A percentile compares a stretch with the other conserved stretches of the same genome.
Conservation (phyloP, 441 rosid genomes). For the Populus hybrid region DNA sequence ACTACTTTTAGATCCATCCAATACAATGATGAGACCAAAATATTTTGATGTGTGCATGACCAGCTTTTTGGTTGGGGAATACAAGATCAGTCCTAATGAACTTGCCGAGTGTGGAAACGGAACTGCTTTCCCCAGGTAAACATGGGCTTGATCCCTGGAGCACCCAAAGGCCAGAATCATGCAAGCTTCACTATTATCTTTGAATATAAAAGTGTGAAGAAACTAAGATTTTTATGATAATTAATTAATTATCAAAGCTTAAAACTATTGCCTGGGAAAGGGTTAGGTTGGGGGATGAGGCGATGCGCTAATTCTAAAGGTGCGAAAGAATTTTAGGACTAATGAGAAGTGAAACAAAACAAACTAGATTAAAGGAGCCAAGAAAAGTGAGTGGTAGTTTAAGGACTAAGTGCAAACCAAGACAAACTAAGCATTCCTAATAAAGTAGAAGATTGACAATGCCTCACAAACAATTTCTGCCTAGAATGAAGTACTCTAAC, state of each 20-base stretch:
- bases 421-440: neutral
- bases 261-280: neutral
- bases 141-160: neutral
- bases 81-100: neutral
- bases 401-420: neutral
- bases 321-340: neutral
- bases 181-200: neutral
- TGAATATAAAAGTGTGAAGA: neutral
- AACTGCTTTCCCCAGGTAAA: neutral
- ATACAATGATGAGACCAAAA: too few species aligned
- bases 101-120: neutral
- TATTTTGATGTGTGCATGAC: neutral
- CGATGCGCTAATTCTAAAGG: neutral
- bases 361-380: neutral
- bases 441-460: neutral
- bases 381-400: neutral
- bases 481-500: neutral
- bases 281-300: neutral
- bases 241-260: neutral
- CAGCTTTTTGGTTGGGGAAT: neutral
- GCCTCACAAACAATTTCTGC: neutral
- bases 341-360: neutral
- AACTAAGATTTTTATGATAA: too few species aligned
- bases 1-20: neutral
- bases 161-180: neutral